Evolutionary conservation across 306 rosid species (phyloP).

Genomic region (Cucurbita moschata): DNA sequence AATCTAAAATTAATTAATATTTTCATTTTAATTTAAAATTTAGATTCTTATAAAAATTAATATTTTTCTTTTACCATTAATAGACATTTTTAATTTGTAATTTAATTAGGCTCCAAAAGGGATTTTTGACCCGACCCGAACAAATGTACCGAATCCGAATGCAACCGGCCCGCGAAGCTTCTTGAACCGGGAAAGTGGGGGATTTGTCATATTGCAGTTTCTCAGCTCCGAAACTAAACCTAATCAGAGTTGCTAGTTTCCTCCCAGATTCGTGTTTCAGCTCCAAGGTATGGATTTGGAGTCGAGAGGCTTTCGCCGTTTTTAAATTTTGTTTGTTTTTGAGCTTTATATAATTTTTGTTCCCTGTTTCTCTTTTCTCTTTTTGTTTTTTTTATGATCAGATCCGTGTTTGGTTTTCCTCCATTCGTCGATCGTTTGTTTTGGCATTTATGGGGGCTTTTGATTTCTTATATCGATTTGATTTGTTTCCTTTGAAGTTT

Average conservation of each 20-base stretch:
- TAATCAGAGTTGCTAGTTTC: neutral
- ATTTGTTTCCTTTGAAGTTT: neutral
- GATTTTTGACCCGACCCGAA: neutral
- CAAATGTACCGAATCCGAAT: neutral
- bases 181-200: neutral
- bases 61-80: too few species aligned
- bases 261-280: neutral
- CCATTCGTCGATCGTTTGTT: neutral
- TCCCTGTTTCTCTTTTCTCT: neutral
- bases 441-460: neutral
- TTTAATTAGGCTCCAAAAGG: neutral
- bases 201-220: neutral
- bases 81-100: too few species aligned
- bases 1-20: too few species aligned
- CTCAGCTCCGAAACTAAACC: neutral
- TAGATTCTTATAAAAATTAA: too few species aligned
- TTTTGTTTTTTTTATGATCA: neutral
- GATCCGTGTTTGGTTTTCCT: neutral
- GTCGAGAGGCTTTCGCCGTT: neutral
- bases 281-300: neutral
- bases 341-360: neutral
- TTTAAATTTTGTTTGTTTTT: neutral
- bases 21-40: too few species aligned
- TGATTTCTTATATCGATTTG: neutral
- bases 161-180: neutral